Base-by-base conservation (phyloP, 2,329 filamentous ascomycete species). In the Tolypocladium sp. region DNA sequence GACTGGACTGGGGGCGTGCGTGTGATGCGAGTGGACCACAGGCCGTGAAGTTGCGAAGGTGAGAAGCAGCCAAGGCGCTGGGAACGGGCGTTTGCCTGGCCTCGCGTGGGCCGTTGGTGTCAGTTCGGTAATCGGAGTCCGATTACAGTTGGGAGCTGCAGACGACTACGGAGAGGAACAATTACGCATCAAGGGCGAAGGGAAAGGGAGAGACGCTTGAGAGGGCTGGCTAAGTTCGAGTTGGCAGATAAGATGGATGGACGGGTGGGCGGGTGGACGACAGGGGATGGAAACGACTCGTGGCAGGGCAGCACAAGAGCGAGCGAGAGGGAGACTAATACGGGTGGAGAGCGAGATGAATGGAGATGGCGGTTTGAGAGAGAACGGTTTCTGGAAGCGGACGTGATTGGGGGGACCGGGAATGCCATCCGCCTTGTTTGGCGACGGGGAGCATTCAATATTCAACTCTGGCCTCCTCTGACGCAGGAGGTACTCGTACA, bases 31-130 rank as follows among this genome's bases (percentile, higher is more conserved):
- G 60, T 54, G 55, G 58, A 52, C 59, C 61, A 63, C 56, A 40
- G 51, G 22, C 27, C 30, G 30, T 42, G 30, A 56, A 55, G 42
- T 15, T 10, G 51, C 17, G 22, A 57, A 60, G 27, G 33, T 13
- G 10, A 40, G 30, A 38, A 59, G 40, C 4, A 30, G 57, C 40
- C 30, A 33, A 58, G 41, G 37, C 17, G 37, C 15, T 22, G 30
- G 62, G 58, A 56, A 58, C 58, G 62, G 61, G 60, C 57, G 61
- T 60, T 60, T 67, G 60, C 61, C 60, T 65, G 63, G 64, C 60
- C 59, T 64, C 63, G 59, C 60, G 57, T 57, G 57, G 60, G 62
- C 62, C 61, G 62, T 58, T 58, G 55, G 63, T 58, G 58, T 63
- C 59, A 61, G 56, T 65, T 65, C 55, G 62, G 62, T 55, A 61